A percentile compares a stretch with the other conserved stretches of the same genome.
Evolutionary conservation across 305 asterid species (phyloP).

Genomic region (Lippia alba): DNA sequence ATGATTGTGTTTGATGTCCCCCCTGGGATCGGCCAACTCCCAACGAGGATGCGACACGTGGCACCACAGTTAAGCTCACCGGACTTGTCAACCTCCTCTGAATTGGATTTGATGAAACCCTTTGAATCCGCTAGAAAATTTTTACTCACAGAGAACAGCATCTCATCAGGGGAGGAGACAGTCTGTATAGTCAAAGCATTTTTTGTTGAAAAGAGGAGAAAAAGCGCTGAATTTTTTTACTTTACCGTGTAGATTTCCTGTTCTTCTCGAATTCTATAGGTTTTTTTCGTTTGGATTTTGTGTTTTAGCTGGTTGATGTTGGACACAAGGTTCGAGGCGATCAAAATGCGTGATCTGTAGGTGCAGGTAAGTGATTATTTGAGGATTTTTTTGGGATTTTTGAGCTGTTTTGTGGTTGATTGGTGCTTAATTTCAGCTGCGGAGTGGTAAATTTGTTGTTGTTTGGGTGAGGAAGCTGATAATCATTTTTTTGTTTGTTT

Average conservation of each 20-base stretch:
- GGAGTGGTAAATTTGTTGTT: background rate
- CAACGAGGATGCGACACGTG: background rate
- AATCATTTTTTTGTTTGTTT: background rate
- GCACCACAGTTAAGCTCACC: background rate
- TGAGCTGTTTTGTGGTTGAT: background rate
- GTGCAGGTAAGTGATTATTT: constrained; percentile 32
- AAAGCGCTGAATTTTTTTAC: constrained; percentile 32
- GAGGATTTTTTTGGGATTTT: background rate
- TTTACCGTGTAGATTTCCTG: background rate
- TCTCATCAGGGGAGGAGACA: background rate
- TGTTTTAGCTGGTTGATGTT: constrained; percentile 5
- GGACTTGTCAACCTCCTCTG: background rate
- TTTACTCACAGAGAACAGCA: background rate
- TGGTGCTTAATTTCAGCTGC: background rate
- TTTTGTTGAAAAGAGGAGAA: constrained; percentile 23
- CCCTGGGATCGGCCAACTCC: background rate
- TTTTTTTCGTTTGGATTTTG: background rate
- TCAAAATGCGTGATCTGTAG: constrained; percentile 33
- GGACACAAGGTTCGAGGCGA: constrained; percentile 10
- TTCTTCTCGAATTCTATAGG: constrained; percentile 20
- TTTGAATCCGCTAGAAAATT: background rate
- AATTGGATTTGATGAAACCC: constrained; percentile 7
- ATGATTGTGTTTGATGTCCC: background rate
- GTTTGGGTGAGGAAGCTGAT: constrained; percentile 3
- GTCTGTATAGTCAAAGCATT: constrained; percentile 30